phyloP scores from a whole-genome alignment of 768 basidiomycete species.

The Amanita subjunquillea region DNA sequence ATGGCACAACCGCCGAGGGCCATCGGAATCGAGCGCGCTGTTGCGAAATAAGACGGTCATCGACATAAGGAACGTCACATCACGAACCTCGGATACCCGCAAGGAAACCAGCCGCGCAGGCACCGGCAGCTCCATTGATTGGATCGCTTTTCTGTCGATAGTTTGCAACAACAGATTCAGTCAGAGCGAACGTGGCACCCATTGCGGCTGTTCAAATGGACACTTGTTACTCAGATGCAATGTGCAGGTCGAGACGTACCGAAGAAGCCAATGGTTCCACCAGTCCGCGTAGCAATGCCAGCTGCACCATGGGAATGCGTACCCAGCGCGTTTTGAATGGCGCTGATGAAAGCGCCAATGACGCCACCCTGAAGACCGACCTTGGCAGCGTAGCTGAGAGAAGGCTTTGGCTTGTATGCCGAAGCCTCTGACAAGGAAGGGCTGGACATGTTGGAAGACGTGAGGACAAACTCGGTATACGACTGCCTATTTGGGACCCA shows the following conservation, averaged over 20 bases:
- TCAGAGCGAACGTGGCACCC: constrained; percentile 78
- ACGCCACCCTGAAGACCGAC: constrained; percentile 55
- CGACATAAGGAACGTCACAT: not conserved
- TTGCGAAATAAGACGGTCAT: constrained; percentile 1
- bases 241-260: constrained; percentile 38
- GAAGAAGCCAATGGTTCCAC: constrained; percentile 86
- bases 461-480: constrained; percentile 9
- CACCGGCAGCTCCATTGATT: constrained; percentile 75
- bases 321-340: constrained; percentile 70
- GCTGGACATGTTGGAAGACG: constrained; percentile 24
- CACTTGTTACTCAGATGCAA: not conserved
- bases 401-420: constrained; percentile 37
- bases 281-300: constrained; percentile 81
- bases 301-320: constrained; percentile 70
- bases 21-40: constrained; percentile 78
- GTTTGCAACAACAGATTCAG: constrained; percentile 77
- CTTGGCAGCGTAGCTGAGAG: constrained; percentile 44
- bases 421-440: constrained; percentile 15
- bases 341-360: constrained; percentile 59
- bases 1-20: constrained; percentile 72
- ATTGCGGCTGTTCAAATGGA: constrained; percentile 55
- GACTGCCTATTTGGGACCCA: constrained; percentile 20
- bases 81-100: constrained; percentile 69
- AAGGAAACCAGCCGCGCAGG: constrained; percentile 88
- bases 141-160: constrained; percentile 69